Percentiles rank a stretch among this genome's conserved stretches.
Conservation (phyloP, 192 early-diverging fungal species). For the Linnemannia hyalina region DNA sequence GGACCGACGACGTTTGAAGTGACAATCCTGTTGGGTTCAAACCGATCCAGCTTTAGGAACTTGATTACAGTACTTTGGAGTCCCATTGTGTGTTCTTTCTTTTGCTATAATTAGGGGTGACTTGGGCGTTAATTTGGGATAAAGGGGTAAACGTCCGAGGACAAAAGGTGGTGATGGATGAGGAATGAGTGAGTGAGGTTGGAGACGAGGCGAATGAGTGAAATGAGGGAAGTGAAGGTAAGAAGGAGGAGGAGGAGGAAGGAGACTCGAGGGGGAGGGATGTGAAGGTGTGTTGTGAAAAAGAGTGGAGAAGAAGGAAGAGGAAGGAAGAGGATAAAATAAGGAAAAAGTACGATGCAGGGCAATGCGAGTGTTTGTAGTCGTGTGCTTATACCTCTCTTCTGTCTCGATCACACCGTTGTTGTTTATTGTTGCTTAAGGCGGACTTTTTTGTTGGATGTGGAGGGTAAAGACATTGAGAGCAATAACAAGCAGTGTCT, state of each 20-base stretch:
- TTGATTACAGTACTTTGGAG: constrained; percentile 8
- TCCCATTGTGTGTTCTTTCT: neutral
- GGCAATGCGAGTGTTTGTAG: constrained; percentile 1
- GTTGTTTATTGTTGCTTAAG: neutral
- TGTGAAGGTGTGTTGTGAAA: constrained; percentile 7
- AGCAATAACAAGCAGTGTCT: neutral
- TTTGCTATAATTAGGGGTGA: neutral
- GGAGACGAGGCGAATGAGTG: constrained; percentile 1
- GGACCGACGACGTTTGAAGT: constrained; percentile 55
- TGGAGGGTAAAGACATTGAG: neutral
- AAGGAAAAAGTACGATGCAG: neutral
- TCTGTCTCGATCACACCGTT: neutral
- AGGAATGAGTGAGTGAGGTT: neutral
- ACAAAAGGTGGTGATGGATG: neutral
- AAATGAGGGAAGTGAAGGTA: neutral
- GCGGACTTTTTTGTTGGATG: neutral
- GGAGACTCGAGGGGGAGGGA: neutral
- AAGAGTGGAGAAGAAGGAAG: neutral
- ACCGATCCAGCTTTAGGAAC: constrained; percentile 31
- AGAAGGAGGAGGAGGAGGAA: neutral
- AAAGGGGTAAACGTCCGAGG: neutral
- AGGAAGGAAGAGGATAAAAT: constrained; percentile 15
- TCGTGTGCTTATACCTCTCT: neutral
- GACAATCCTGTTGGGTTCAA: constrained; percentile 56
- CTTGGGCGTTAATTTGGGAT: neutral